These are phyloP conservation scores for Rheum nobile DNA, from an alignment of 148 eudicot species.

Conservation along the genomic window DNA sequence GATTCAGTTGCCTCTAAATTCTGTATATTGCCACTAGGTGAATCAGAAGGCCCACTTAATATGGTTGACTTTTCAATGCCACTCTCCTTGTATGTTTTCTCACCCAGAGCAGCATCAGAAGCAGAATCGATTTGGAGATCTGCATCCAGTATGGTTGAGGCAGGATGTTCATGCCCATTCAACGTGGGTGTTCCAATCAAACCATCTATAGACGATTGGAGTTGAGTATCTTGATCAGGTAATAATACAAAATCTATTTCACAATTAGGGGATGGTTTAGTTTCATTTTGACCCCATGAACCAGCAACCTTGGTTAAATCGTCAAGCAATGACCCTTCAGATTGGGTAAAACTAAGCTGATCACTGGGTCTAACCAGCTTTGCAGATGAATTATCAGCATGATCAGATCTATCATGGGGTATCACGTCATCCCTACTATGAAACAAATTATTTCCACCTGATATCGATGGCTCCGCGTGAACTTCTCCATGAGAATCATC, in stretches of 20 bases:
- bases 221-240: conserved; percentile 16
- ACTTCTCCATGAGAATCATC: conserved; percentile 11
- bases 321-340: conserved; percentile 15
- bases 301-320: conserved; percentile 18
- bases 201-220: not conserved
- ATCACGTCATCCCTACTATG: conserved; percentile 13
- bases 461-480: conserved; percentile 18
- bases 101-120: conserved; percentile 15
- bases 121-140: conserved; percentile 18
- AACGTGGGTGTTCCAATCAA: not conserved
- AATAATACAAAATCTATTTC: conserved; percentile 13
- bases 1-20: conserved; percentile 35
- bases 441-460: conserved; percentile 17
- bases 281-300: conserved; percentile 14
- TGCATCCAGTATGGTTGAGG: not conserved
- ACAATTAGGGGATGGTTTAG: conserved; percentile 12
- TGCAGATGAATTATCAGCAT: conserved; percentile 17
- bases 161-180: not conserved
- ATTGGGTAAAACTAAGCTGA: conserved; percentile 18
- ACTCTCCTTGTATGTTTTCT: conserved; percentile 18
- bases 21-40: conserved; percentile 25
- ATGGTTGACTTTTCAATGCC: conserved; percentile 17
- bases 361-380: conserved; percentile 12
- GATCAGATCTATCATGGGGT: conserved; percentile 18
- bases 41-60: conserved; percentile 25